Base-by-base conservation (phyloP, 1,284 basidiomycete species). In the Sutorius eximius region DNA sequence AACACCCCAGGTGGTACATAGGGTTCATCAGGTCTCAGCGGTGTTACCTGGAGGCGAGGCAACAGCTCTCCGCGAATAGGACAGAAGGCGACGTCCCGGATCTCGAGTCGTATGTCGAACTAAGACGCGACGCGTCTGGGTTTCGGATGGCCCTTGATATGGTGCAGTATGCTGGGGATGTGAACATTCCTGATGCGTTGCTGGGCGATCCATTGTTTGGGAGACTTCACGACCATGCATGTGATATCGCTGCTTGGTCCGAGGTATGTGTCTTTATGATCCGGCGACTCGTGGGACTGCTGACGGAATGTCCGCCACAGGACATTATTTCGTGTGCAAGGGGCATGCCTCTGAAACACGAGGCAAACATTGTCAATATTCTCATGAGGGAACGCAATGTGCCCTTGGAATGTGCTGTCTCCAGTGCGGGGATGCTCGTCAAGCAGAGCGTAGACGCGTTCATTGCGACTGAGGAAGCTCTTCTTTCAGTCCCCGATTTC, bases 161-260 rank as follows among this genome's bases (percentile, higher is more conserved):
- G 51, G 71, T 85, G 37, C 78, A 85, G 57, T 76, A 82, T 56
- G 73, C 77, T 0, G 78, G 79, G 45, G 78, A 80, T 16, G 65
- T 83, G 18, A 60, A 66, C 37, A 52, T 82, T 11, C 73, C 78
- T 0, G 70, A 74, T 20, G 59, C 59, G 9, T 62, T 70, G 47
- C 47, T 69, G 1, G 61, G 65, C 22, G 66, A 72, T 10, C 71
- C 11, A 12, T 15, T 53, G 41, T 49, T 67, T 22, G 48, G 27
- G 30, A 53, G 51, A 15, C 48, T 69, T 6, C 45, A 52, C 4
- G 68, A 72, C 24, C 47, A 62, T 29, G 70, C 54, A 11, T 71
- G 65, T 30, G 63, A 69, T 46, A 56, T 71, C 10, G 68, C 58
- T 16, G 54, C 53, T 33, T 72, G 68, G 67, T 68, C 65, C 18